A percentile compares a stretch with the other conserved stretches of the same genome.
Conservation (phyloP, 2,329 filamentous ascomycete species). For the Dryadomyces quercivorus region DNA sequence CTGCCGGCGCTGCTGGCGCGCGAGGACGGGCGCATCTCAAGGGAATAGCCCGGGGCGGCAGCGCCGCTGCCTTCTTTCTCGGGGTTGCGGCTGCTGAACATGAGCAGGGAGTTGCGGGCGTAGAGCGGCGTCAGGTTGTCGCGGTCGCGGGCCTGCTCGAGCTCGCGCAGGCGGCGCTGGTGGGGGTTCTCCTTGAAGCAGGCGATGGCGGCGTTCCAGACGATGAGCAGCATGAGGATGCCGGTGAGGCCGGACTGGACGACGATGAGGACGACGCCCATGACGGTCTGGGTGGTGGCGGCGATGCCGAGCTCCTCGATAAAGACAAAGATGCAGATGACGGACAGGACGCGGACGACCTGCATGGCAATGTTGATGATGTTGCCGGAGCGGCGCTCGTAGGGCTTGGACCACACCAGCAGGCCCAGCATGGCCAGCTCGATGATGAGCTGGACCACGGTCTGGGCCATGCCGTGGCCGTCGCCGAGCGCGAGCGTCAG, state of each 20-base stretch:
- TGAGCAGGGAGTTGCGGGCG: constrained; percentile 71
- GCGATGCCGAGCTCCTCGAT: constrained; percentile 84
- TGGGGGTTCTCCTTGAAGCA: constrained; percentile 85
- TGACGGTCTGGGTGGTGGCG: constrained; percentile 88
- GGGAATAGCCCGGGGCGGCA: neutral
- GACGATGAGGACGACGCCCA: constrained; percentile 85
- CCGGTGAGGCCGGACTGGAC: constrained; percentile 78
- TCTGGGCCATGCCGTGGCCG: constrained; percentile 74
- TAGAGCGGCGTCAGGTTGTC: constrained; percentile 80
- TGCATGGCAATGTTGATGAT: constrained; percentile 92
- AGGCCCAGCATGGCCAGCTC: constrained; percentile 69
- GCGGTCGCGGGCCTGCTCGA: constrained; percentile 41
- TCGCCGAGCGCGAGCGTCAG: constrained; percentile 74
- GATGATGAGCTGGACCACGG: constrained; percentile 65
- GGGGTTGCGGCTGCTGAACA: constrained; percentile 38
- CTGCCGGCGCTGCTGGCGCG: too few species aligned
- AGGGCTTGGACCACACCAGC: constrained; percentile 76
- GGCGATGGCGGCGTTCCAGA: constrained; percentile 74
- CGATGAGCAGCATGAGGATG: constrained; percentile 73
- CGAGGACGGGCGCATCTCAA: neutral
- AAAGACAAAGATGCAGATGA: constrained; percentile 81
- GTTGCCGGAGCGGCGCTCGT: constrained; percentile 74
- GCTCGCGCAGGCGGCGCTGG: constrained; percentile 45
- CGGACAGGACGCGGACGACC: constrained; percentile 75
- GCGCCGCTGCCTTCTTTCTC: neutral